These are phyloP conservation scores for Piromyces finnis DNA, from an alignment of 192 early-diverging fungal genomes.

Conservation along the genomic window DNA sequence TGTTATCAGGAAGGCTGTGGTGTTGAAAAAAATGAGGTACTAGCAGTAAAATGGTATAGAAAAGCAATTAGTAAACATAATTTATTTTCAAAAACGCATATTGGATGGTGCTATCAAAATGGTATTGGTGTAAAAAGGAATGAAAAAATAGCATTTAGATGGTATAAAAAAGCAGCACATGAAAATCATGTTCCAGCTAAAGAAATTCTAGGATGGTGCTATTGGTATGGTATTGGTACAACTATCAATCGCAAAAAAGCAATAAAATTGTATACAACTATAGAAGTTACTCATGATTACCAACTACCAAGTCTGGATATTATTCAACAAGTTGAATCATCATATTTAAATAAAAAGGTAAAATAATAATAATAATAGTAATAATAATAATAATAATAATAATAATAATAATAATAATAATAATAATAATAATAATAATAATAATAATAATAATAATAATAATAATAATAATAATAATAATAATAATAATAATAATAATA, in stretches of 20 bases:
- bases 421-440: no score
- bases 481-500: no score
- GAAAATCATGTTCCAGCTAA: conserved; percentile 33
- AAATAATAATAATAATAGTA: no score
- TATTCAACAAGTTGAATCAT: not conserved
- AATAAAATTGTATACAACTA: not conserved
- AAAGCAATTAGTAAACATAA: not conserved
- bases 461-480: no score
- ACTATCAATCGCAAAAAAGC: not conserved
- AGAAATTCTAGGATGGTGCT: conserved; percentile 35
- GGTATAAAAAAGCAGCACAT: conserved; percentile 31
- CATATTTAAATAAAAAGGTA: not conserved
- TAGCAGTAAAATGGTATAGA: conserved; percentile 20
- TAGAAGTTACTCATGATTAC: not conserved
- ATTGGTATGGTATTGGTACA: conserved; percentile 35
- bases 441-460: no score
- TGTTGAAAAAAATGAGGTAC: conserved; percentile 12
- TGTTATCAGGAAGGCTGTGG: conserved; percentile 34
- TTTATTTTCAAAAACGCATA: not conserved
- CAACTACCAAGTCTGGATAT: not conserved
- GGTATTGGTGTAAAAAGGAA: conserved; percentile 30
- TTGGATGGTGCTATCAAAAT: conserved; percentile 23
- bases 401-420: no score
- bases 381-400: no score
- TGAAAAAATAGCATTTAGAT: conserved; percentile 26